phyloP scores from a whole-genome alignment of 2,329 filamentous ascomycete species.

The Xylariaceae sp. region DNA sequence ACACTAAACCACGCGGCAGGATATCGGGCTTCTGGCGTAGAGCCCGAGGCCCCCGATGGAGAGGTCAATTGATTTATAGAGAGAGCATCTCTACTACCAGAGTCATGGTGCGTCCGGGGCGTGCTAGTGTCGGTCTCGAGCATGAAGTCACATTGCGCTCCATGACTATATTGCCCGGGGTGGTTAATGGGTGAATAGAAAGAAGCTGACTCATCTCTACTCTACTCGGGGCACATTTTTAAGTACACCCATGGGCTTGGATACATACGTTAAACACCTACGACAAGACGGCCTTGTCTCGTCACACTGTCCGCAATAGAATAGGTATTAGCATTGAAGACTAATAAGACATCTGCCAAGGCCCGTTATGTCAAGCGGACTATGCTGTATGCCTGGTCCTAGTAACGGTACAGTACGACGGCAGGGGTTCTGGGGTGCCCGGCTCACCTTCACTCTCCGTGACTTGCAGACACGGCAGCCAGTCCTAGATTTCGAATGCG shows the following conservation, averaged over 20 bases:
- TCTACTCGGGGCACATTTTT: no score
- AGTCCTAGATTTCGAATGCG: constrained; percentile 37
- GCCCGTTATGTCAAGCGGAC: background rate
- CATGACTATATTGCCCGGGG: constrained; percentile 23
- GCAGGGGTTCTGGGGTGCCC: background rate
- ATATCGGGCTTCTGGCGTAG: constrained; percentile 13
- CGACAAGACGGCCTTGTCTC: constrained; percentile 37
- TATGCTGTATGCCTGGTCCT: no score
- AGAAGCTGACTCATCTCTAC: no score
- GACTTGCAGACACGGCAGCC: constrained; percentile 38
- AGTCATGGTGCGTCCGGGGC: background rate
- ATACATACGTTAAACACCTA: constrained; percentile 35
- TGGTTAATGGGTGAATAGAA: background rate
- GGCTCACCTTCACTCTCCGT: constrained; percentile 36
- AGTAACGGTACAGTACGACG: no score
- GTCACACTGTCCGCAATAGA: constrained; percentile 32
- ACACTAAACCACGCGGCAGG: constrained; percentile 34
- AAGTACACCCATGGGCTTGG: background rate
- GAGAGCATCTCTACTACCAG: constrained; percentile 26
- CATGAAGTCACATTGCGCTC: constrained; percentile 34
- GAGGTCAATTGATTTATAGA: constrained; percentile 27
- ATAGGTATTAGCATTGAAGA: constrained; percentile 14
- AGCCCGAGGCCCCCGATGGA: constrained; percentile 20
- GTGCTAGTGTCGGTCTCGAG: constrained; percentile 12
- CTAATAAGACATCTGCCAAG: background rate